A percentile compares a stretch with the other conserved stretches of the same genome.
These are phyloP conservation scores for Fomitopsis betulina DNA, from an alignment of 1,284 basidiomycete species.

Conservation along the genomic window DNA sequence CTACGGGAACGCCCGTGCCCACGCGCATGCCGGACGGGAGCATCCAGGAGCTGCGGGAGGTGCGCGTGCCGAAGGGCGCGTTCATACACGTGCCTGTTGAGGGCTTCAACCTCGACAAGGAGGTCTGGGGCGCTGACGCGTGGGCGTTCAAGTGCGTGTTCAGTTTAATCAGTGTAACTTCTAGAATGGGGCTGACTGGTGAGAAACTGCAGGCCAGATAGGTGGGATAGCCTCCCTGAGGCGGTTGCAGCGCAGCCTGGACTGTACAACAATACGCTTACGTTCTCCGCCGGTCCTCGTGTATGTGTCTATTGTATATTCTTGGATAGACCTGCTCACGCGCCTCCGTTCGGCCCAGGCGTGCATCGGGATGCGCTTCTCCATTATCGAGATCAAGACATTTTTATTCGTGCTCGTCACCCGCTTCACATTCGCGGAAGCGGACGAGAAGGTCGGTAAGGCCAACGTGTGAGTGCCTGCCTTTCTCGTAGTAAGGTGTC, in stretches of 20 bases:
- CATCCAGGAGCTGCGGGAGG: constrained; percentile 34
- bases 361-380: constrained; percentile 75
- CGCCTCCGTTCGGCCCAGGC: constrained; percentile 38
- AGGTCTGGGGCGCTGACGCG: constrained; percentile 71
- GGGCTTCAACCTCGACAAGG: constrained; percentile 70
- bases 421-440: constrained; percentile 56
- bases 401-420: constrained; percentile 68
- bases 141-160: constrained; percentile 68
- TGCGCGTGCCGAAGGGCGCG: constrained; percentile 60
- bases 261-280: constrained; percentile 63
- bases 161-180: neutral
- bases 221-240: constrained; percentile 74
- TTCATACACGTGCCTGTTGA: constrained; percentile 75
- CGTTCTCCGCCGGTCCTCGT: constrained; percentile 75
- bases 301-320: constrained; percentile 36
- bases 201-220: constrained; percentile 52
- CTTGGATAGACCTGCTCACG: neutral
- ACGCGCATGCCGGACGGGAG: constrained; percentile 39
- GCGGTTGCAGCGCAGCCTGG: constrained; percentile 57
- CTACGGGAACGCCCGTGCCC: constrained; percentile 61
- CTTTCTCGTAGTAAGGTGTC: neutral
- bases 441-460: constrained; percentile 54
- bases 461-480: constrained; percentile 54
- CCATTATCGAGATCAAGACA: constrained; percentile 75
- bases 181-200: neutral